Percentiles rank a stretch among this genome's conserved stretches.
Evolutionary conservation across 179 eudicot species (phyloP).

Genomic region (Silene vulgaris): DNA sequence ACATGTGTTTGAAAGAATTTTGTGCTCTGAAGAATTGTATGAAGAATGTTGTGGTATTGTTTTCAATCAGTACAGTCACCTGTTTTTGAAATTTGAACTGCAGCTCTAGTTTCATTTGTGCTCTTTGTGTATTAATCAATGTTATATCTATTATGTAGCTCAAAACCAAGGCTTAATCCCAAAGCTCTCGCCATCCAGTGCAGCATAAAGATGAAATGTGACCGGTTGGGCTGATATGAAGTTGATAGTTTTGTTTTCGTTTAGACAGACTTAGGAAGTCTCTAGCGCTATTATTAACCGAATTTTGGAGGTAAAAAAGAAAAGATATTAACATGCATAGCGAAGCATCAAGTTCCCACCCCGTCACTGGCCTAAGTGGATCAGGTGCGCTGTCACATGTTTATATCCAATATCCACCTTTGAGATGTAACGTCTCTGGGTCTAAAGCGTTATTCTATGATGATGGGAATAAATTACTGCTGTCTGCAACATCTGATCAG

Average conservation of each 20-base stretch:
- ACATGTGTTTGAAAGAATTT: conserved; percentile 91
- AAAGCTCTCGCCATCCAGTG: neutral
- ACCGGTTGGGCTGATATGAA: conserved; percentile 5
- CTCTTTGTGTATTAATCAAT: conserved; percentile 5
- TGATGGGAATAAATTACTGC: conserved; percentile 71
- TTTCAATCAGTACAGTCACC: conserved; percentile 11
- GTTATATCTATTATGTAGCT: conserved; percentile 38
- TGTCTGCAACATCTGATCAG: conserved; percentile 71
- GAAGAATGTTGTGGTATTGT: conserved; percentile 65
- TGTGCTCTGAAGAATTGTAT: conserved; percentile 70
- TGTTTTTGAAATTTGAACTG: conserved; percentile 7
- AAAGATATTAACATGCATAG: conserved; percentile 38
- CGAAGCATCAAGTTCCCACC: conserved; percentile 64
- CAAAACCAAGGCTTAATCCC: conserved; percentile 49
- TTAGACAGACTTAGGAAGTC: conserved; percentile 22
- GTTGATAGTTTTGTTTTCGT: conserved; percentile 15
- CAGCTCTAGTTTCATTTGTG: neutral
- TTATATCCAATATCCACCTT: conserved; percentile 73
- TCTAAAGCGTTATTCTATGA: conserved; percentile 74
- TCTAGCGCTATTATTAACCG: neutral
- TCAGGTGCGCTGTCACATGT: conserved; percentile 90
- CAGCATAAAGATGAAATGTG: conserved; percentile 17
- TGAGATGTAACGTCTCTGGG: conserved; percentile 64
- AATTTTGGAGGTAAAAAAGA: conserved; percentile 7
- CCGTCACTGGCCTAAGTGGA: conserved; percentile 50